A percentile compares a stretch with the other conserved stretches of the same genome.
phyloP scores from a whole-genome alignment of 176 grass and related monocot genomes.

The Saccharum spontaneum region DNA sequence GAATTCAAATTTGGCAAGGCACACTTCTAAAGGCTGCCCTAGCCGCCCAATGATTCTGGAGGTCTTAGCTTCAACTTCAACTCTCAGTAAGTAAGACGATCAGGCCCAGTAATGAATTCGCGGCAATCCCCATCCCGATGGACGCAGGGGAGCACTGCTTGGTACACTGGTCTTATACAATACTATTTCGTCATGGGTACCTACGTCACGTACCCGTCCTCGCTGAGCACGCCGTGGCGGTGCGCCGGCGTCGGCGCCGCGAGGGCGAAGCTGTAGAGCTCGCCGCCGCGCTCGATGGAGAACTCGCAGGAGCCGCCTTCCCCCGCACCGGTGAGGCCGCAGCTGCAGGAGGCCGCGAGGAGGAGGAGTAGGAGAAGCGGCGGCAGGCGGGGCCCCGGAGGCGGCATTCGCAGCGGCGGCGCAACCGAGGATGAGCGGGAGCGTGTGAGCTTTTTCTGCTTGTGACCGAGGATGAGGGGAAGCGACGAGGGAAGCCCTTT shows the following conservation, averaged over 20 bases:
- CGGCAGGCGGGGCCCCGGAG: constrained; percentile 6
- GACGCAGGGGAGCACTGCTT: not conserved
- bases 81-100: not conserved
- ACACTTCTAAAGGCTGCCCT: not conserved
- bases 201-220: constrained; percentile 68
- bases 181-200: not conserved
- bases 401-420: constrained; percentile 46
- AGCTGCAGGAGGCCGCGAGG: constrained; percentile 10
- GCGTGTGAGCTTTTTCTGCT: not conserved
- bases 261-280: constrained; percentile 76
- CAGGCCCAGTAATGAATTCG: not conserved
- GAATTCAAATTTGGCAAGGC: not conserved
- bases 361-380: not conserved
- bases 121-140: not conserved
- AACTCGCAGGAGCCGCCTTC: constrained; percentile 55
- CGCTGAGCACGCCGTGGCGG: constrained; percentile 82
- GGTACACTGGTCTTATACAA: not conserved
- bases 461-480: not conserved
- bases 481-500: not conserved
- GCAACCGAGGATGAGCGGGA: not conserved
- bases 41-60: too few relatives aligned
- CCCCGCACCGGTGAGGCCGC: not conserved
- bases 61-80: not conserved
- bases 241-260: constrained; percentile 57
- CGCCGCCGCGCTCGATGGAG: constrained; percentile 34